Evolutionary conservation across 139 green algal genomes (phyloP).

Genomic region (Desmodesmus armatus): DNA sequence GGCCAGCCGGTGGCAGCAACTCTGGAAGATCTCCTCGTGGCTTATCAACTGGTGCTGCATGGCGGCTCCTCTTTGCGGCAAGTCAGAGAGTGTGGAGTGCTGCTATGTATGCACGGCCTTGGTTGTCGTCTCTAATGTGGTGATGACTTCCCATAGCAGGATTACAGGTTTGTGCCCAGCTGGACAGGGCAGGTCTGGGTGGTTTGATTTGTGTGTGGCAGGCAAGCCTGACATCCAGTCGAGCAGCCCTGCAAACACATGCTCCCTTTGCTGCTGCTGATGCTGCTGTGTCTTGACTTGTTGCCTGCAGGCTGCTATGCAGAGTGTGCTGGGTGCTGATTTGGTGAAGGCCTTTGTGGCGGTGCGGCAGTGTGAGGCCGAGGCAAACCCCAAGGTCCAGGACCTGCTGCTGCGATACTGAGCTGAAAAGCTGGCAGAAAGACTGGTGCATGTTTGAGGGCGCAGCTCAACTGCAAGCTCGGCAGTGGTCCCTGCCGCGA

Average conservation of each 20-base stretch:
- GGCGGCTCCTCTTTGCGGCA: background rate
- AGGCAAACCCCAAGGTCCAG: too few relatives aligned
- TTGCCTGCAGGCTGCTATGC: background rate
- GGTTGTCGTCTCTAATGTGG: background rate
- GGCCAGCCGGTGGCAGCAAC: too few relatives aligned
- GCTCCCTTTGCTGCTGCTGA: background rate
- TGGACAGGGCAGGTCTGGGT: background rate
- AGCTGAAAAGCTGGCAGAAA: too few relatives aligned
- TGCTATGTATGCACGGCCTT: background rate
- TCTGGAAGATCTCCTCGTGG: too few relatives aligned
- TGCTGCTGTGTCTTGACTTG: background rate
- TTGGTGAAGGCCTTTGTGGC: slow-evolving; percentile 33
- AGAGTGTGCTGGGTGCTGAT: slow-evolving; percentile 27
- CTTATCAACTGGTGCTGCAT: background rate
- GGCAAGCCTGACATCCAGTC: background rate
- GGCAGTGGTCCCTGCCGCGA: too few relatives aligned
- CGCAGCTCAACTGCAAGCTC: too few relatives aligned
- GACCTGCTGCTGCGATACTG: too few relatives aligned
- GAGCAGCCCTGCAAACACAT: background rate
- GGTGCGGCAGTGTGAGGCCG: background rate
- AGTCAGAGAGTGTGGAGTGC: background rate
- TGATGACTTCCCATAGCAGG: background rate
- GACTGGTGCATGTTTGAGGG: too few relatives aligned
- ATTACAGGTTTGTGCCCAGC: background rate
- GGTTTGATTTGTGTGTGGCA: background rate